A percentile compares a stretch with the other conserved stretches of the same genome.
Evolutionary conservation across 495 filamentous ascomycete species (phyloP).

Genomic region (Neurospora sp.): DNA sequence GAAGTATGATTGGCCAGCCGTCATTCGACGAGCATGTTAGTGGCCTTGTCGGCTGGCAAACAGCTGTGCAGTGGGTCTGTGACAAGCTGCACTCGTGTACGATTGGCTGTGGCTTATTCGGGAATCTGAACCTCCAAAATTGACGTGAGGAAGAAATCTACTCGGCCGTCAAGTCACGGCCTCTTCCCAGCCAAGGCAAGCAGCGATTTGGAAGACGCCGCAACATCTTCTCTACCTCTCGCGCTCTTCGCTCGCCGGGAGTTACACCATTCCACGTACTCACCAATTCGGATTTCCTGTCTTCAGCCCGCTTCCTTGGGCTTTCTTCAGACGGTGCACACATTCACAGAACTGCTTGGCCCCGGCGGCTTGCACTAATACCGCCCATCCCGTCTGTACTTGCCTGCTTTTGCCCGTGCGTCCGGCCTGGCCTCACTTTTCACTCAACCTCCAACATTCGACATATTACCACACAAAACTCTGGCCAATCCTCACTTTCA

Average conservation of each 20-base stretch:
- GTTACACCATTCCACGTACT: not conserved
- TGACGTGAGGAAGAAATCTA: conserved; percentile 29
- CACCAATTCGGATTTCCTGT: not conserved
- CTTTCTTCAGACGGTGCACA: not conserved
- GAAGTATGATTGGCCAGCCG: not conserved
- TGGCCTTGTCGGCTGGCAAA: conserved; percentile 8
- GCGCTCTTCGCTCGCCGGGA: not conserved
- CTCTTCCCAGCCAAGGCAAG: not conserved
- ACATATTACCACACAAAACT: not conserved
- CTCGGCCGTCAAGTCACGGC: conserved; percentile 3
- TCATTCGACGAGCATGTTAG: not conserved
- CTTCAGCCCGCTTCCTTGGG: not conserved
- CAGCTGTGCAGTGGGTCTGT: conserved; percentile 16
- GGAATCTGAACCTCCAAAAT: conserved; percentile 19
- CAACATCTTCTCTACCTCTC: not conserved
- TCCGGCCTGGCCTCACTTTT: not conserved
- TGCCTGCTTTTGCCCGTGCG: not conserved
- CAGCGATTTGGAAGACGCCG: not conserved
- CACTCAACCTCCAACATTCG: not conserved
- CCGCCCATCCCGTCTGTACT: not conserved
- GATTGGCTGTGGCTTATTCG: conserved; percentile 25
- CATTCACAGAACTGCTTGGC: not conserved
- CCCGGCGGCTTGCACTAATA: not conserved
- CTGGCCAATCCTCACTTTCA: not conserved
- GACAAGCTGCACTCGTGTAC: not conserved